Conservation (phyloP, 768 basidiomycete genomes). For the Pholiota microspora region DNA sequence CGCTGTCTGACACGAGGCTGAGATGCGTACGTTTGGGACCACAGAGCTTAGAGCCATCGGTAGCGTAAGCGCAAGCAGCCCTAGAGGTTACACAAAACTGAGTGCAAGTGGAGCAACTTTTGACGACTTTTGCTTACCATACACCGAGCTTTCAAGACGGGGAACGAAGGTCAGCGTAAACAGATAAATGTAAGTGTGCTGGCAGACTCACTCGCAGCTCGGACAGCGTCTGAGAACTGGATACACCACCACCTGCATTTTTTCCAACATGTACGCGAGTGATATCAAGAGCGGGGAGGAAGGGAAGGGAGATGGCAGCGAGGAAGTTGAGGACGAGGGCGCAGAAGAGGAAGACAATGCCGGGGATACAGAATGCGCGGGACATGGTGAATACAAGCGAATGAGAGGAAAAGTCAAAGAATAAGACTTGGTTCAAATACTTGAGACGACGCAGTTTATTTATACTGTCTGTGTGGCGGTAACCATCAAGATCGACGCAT, state of each 20-base stretch:
- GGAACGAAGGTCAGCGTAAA: background rate
- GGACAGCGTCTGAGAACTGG: conserved; percentile 27
- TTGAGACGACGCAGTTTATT: background rate
- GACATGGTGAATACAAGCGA: conserved; percentile 18
- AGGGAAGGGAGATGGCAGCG: conserved; percentile 71
- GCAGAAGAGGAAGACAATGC: conserved; percentile 47
- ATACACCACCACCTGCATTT: conserved; percentile 18
- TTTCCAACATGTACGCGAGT: conserved; percentile 43
- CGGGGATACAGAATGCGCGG: conserved; percentile 61
- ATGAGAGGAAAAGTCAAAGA: background rate
- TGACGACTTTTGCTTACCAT: conserved; percentile 42
- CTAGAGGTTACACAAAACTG: too few relatives aligned
- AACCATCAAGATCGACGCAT: background rate
- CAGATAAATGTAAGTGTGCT: background rate
- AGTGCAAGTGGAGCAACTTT: too few relatives aligned
- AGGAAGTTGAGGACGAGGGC: conserved; percentile 69
- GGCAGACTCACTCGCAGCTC: conserved; percentile 52
- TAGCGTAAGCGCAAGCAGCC: conserved; percentile 58
- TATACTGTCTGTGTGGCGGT: background rate
- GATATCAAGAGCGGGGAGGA: conserved; percentile 65
- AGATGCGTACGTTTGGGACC: background rate
- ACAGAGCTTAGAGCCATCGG: conserved; percentile 48
- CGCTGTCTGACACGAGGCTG: background rate
- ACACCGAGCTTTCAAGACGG: conserved; percentile 57
- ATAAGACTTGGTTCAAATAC: background rate